Evolutionary conservation across 257 asterid genomes (phyloP).

Genomic region (Gentiana straminea): DNA sequence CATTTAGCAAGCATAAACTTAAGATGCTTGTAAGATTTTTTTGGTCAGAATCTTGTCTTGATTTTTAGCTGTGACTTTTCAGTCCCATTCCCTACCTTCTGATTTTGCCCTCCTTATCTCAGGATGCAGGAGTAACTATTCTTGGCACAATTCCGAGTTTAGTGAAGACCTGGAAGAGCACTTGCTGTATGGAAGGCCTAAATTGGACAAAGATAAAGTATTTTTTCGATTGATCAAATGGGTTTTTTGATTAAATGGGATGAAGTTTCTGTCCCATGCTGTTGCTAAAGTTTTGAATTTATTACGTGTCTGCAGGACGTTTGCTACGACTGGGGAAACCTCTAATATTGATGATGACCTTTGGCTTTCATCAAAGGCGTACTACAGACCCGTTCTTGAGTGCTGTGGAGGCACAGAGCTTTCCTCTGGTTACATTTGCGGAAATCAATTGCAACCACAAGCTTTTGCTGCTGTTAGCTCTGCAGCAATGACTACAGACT

Average conservation of each 20-base stretch:
- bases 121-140: constrained; percentile 84
- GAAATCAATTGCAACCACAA: constrained; percentile 85
- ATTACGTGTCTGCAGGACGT: constrained; percentile 34
- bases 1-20: no score
- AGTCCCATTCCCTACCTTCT: neutral
- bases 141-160: constrained; percentile 96
- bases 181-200: constrained; percentile 69
- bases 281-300: constrained; percentile 1
- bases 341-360: constrained; percentile 86
- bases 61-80: no score
- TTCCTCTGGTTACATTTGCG: constrained; percentile 59
- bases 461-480: constrained; percentile 85
- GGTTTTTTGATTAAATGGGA: neutral
- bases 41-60: no score
- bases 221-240: neutral
- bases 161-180: constrained; percentile 88
- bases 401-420: constrained; percentile 98
- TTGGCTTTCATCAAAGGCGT: constrained; percentile 86
- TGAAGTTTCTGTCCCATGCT: constrained; percentile 1
- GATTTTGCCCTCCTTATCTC: constrained; percentile 3
- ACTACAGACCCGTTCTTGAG: constrained; percentile 67
- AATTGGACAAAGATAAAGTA: constrained; percentile 90
- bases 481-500: constrained; percentile 62
- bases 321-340: constrained; percentile 81
- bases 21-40: no score